Evolutionary conservation across 805 yeast species (phyloP).

Genomic region (Candida corydali): DNA sequence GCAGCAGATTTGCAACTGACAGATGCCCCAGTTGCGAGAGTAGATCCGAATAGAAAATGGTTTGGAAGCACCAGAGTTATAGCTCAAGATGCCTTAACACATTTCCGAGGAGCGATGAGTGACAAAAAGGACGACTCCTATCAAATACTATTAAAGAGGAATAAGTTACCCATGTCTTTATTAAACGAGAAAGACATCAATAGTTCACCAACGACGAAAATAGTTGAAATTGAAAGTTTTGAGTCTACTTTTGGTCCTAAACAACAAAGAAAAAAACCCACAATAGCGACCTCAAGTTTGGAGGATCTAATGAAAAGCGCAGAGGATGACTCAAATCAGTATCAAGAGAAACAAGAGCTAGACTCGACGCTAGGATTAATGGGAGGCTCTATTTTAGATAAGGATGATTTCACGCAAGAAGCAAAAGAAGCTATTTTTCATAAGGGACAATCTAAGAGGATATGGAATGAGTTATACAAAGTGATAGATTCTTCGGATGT

Average conservation of each 20-base stretch:
- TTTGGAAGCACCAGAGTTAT: slow-evolving; percentile 96
- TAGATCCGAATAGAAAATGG: slow-evolving; percentile 96
- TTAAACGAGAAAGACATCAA: slow-evolving; percentile 79
- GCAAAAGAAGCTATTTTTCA: slow-evolving; percentile 94
- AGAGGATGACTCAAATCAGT: slow-evolving; percentile 51
- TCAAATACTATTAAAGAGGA: slow-evolving; percentile 82
- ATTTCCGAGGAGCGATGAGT: slow-evolving; percentile 91
- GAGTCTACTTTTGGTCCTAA: slow-evolving; percentile 88
- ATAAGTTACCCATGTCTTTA: slow-evolving; percentile 92
- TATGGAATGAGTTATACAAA: slow-evolving; percentile 96
- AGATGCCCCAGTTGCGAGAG: slow-evolving; percentile 85
- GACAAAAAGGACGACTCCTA: slow-evolving; percentile 77
- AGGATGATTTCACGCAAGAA: slow-evolving; percentile 82
- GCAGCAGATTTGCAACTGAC: slow-evolving; percentile 89
- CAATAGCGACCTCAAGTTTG: slow-evolving; percentile 67
- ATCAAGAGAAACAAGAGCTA: slow-evolving; percentile 73
- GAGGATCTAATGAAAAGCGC: slow-evolving; percentile 70
- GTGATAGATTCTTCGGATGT: slow-evolving; percentile 98
- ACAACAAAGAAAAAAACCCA: slow-evolving; percentile 87
- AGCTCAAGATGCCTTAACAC: slow-evolving; percentile 92
- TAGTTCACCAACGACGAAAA: slow-evolving; percentile 73
- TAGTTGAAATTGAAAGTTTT: slow-evolving; percentile 85
- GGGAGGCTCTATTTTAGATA: slow-evolving; percentile 57
- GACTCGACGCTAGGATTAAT: slow-evolving; percentile 73
- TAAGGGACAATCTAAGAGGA: slow-evolving; percentile 97